Percentiles rank a stretch among this genome's conserved stretches.
Conservation (phyloP, 495 filamentous ascomycete species). For the Trichocladium antarcticum region DNA sequence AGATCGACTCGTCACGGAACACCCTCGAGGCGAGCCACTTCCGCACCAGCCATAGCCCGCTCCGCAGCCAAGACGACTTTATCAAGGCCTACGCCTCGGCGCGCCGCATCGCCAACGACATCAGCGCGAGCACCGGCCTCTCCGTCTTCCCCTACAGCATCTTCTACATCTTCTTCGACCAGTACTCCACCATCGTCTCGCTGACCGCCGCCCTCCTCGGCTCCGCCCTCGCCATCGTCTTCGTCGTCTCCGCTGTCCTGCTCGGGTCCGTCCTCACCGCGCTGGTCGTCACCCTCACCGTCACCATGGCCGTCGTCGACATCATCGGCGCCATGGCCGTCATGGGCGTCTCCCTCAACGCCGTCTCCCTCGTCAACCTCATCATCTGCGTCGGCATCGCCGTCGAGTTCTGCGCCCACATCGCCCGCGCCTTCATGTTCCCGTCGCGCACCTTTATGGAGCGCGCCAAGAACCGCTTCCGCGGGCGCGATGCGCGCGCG, state of each 20-base stretch:
- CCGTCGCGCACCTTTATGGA: constrained; percentile 67
- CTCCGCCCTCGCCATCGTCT: constrained; percentile 72
- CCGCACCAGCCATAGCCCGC: constrained; percentile 74
- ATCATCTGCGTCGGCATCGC: constrained; percentile 93
- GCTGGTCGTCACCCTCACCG: constrained; percentile 67
- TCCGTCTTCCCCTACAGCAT: constrained; percentile 90
- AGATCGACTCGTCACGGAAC: constrained; percentile 53
- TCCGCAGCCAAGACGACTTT: constrained; percentile 84
- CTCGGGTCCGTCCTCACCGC: constrained; percentile 79
- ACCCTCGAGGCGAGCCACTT: constrained; percentile 79
- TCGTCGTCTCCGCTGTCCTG: constrained; percentile 61
- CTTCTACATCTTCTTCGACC: constrained; percentile 98
- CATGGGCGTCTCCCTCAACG: constrained; percentile 82
- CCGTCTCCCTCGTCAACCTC: constrained; percentile 90
- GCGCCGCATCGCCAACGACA: constrained; percentile 69
- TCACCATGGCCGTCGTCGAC: constrained; percentile 87
- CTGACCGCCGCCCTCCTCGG: constrained; percentile 70
- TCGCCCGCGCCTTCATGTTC: constrained; percentile 93
- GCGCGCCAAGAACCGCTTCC: constrained; percentile 53
- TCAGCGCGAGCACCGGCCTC: constrained; percentile 55
- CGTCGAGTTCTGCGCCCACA: constrained; percentile 95
- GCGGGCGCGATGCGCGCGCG: constrained; percentile 69
- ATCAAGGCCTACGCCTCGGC: constrained; percentile 83
- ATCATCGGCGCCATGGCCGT: constrained; percentile 91
- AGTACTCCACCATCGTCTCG: constrained; percentile 74